These are phyloP conservation scores for Dioszegia aurantiaca DNA, from an alignment of 768 basidiomycete species.

Conservation along the genomic window DNA sequence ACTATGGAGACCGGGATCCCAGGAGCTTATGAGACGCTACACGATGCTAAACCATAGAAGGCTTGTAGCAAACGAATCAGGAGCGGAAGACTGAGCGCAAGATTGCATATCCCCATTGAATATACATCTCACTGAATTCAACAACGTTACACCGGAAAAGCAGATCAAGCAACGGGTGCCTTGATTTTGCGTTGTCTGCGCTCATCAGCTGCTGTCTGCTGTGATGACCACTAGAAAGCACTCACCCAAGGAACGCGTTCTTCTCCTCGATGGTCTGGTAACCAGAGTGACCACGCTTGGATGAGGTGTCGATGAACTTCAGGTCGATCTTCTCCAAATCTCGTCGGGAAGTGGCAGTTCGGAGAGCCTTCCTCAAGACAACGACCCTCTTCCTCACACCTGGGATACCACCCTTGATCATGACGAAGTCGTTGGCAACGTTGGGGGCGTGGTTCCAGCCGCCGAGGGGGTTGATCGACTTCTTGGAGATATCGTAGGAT, in stretches of 20 bases:
- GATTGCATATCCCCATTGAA: constrained; percentile 3
- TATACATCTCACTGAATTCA: constrained; percentile 1
- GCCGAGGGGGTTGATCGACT: constrained; percentile 86
- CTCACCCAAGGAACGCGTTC: constrained; percentile 69
- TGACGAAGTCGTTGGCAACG: constrained; percentile 96
- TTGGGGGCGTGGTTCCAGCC: constrained; percentile 99
- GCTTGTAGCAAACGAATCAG: too few species aligned
- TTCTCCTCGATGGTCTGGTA: constrained; percentile 99
- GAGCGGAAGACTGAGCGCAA: background rate
- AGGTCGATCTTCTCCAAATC: constrained; percentile 97
- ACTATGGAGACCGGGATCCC: too few species aligned
- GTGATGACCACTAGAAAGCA: background rate
- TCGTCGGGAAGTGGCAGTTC: constrained; percentile 76
- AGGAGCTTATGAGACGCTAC: too few species aligned
- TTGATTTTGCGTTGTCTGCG: constrained; percentile 53
- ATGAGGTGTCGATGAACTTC: constrained; percentile 96
- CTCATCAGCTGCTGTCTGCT: too few species aligned
- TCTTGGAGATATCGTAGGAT: constrained; percentile 70
- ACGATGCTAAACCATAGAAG: too few species aligned
- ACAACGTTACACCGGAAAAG: background rate
- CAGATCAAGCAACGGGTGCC: constrained; percentile 39
- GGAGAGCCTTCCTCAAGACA: constrained; percentile 93
- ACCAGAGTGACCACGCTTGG: constrained; percentile 93
- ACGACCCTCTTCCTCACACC: constrained; percentile 98
- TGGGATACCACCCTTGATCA: constrained; percentile 92